Evolutionary conservation across 1,139 yeast species (phyloP).

Genomic region (Sugiyamaella sp.): DNA sequence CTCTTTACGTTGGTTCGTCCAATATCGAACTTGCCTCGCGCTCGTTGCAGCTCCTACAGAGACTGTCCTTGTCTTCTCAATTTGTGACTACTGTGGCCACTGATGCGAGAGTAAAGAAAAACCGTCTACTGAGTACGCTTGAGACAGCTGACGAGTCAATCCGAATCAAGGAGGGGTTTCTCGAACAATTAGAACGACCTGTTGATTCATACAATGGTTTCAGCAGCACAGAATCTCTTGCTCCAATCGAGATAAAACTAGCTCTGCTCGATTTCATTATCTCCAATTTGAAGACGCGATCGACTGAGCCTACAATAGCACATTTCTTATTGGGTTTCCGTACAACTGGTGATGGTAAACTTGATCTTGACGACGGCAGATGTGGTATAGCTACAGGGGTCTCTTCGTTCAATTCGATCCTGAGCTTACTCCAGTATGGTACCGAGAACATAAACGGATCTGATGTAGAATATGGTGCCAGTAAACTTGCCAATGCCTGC

Average conservation of each 20-base stretch:
- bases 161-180: slow-evolving; percentile 71
- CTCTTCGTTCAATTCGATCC: slow-evolving; percentile 59
- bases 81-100: slow-evolving; percentile 44
- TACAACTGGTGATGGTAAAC: slow-evolving; percentile 46
- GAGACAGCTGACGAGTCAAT: slow-evolving; percentile 70
- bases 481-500: slow-evolving; percentile 58
- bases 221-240: slow-evolving; percentile 22
- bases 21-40: slow-evolving; percentile 53
- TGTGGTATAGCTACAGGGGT: slow-evolving; percentile 55
- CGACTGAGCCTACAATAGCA: slow-evolving; percentile 55
- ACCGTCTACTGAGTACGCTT: slow-evolving; percentile 70
- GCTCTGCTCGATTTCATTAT: slow-evolving; percentile 62
- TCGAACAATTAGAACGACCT: slow-evolving; percentile 64
- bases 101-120: slow-evolving; percentile 50
- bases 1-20: slow-evolving; percentile 66
- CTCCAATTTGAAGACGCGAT: slow-evolving; percentile 50
- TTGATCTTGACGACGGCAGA: slow-evolving; percentile 49
- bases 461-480: slow-evolving; percentile 52
- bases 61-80: slow-evolving; percentile 53
- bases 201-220: slow-evolving; percentile 37
- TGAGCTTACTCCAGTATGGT: slow-evolving; percentile 54
- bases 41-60: slow-evolving; percentile 58
- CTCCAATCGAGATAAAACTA: slow-evolving; percentile 52
- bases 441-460: slow-evolving; percentile 48
- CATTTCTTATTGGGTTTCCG: slow-evolving; percentile 81